Evolutionary conservation across 2,329 filamentous ascomycete species (phyloP), one percentile per base, ranked within the genome.

Genomic region (Fusarium zealandicum): DNA sequence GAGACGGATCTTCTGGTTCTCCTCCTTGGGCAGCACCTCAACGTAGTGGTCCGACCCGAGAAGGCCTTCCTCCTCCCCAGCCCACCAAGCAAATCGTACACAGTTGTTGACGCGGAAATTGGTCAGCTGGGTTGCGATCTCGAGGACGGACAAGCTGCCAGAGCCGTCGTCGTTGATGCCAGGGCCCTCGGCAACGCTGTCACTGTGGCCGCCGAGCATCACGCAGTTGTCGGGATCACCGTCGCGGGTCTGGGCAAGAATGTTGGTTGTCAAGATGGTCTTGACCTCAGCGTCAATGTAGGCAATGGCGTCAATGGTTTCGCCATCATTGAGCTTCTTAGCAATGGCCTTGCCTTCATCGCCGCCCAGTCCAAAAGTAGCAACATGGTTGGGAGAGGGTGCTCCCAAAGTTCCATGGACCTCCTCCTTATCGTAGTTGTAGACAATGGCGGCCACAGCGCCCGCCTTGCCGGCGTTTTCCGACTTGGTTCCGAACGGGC

Each of bases 141-240:
- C 86, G 32, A 89, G 79, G 5, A 88, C 74, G 1, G 83, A 81
- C 48, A 85, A 66, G 28, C 81, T 85, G 49, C 89, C 89, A 3
- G 86, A 87, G 39, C 89, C 89, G 66, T 92, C 88, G 64, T 92
- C 89, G 71, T 92, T 92, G 78, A 92, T 91, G 16, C 89, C 89
- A 1, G 86, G 85, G 1, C 86, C 86, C 44, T 82, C 85, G 1
- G 76, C 68, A 13, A 88, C 86, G 57, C 81, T 83, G 69, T 88
- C 85, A 28, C 80, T 85, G 74, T 89, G 86, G 2, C 79, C 86
- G 14, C 86, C 85, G 1, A 88, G 77, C 82, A 87, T 84, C 38
- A 88, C 83, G 63, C 83, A 86, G 73, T 88, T 87, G 28, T 87
- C 76, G 2, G 75, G 75, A 67, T 88, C 85, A 8, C 86, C 84